These are phyloP conservation scores for Zygosaccharomyces bailii DNA, from an alignment of 805 yeast species.

Conservation along the genomic window DNA sequence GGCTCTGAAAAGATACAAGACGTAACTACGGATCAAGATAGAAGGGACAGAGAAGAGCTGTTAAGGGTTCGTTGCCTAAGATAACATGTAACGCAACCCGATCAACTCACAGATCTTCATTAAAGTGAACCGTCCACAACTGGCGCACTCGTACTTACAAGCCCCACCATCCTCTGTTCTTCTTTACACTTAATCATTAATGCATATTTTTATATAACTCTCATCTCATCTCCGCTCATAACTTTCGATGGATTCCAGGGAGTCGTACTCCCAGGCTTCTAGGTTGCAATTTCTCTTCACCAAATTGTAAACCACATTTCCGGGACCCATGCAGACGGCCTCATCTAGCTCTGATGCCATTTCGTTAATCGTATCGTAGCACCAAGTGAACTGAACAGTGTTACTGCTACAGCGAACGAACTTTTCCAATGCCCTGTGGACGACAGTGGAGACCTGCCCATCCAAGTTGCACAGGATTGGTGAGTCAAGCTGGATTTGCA, in stretches of 20 bases:
- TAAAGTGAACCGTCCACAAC: no score
- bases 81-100: no score
- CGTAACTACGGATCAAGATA: no score
- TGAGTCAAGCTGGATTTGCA: conserved; percentile 24
- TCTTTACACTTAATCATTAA: not conserved
- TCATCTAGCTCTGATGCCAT: conserved; percentile 14
- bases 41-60: no score
- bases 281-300: conserved; percentile 30
- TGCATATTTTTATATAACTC: not conserved
- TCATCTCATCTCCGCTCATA: conserved; percentile 10
- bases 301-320: conserved; percentile 30
- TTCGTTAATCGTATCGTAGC: conserved; percentile 31
- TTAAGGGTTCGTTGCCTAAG: no score
- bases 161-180: no score
- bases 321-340: conserved; percentile 34
- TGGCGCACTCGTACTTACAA: no score
- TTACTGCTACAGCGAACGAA: conserved; percentile 34
- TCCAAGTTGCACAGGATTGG: conserved; percentile 34
- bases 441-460: conserved; percentile 28
- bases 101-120: no score
- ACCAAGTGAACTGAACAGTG: conserved; percentile 35
- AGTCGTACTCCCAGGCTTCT: conserved; percentile 25
- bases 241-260: conserved; percentile 28
- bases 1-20: no score
- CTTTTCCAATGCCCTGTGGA: conserved; percentile 34